These are phyloP conservation scores for Malassezia cuniculi DNA, from an alignment of 1,284 basidiomycete genomes.

Conservation along the genomic window DNA sequence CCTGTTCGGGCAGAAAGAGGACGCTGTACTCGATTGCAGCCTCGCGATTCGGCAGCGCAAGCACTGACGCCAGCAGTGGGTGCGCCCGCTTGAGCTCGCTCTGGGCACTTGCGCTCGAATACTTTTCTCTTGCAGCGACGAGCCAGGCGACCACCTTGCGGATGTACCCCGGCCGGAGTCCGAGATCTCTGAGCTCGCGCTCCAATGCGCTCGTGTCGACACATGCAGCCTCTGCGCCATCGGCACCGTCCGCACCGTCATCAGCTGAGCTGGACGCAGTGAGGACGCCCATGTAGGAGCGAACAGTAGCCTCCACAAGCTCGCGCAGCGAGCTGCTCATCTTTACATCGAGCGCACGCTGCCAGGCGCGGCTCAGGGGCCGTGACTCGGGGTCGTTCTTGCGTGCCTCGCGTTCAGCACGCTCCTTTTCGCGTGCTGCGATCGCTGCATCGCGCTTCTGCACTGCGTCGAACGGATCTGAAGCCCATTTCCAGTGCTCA, in stretches of 20 bases:
- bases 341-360: slow-evolving; percentile 64
- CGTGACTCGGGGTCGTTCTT: slow-evolving; percentile 17
- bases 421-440: slow-evolving; percentile 23
- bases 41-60: slow-evolving; percentile 47
- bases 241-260: slow-evolving; percentile 13
- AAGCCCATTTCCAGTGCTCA: slow-evolving; percentile 36
- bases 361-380: slow-evolving; percentile 51
- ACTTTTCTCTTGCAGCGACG: slow-evolving; percentile 19
- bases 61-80: slow-evolving; percentile 28
- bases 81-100: slow-evolving; percentile 13
- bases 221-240: slow-evolving; percentile 8
- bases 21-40: slow-evolving; percentile 64
- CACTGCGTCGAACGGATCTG: slow-evolving; percentile 42
- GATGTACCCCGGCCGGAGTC: slow-evolving; percentile 37
- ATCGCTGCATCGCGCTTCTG: slow-evolving; percentile 30
- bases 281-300: slow-evolving; percentile 52
- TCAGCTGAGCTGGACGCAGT: slow-evolving; percentile 18
- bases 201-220: slow-evolving; percentile 21
- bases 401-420: slow-evolving; percentile 17
- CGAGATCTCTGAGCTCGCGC: slow-evolving; percentile 28
- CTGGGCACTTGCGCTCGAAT: slow-evolving; percentile 11
- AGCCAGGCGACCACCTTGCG: slow-evolving; percentile 32
- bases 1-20: slow-evolving; percentile 64
- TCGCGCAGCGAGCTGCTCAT: slow-evolving; percentile 68
- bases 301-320: slow-evolving; percentile 67